Base-by-base conservation (phyloP, 2,329 filamentous ascomycete species). In the Cytospora mali region DNA sequence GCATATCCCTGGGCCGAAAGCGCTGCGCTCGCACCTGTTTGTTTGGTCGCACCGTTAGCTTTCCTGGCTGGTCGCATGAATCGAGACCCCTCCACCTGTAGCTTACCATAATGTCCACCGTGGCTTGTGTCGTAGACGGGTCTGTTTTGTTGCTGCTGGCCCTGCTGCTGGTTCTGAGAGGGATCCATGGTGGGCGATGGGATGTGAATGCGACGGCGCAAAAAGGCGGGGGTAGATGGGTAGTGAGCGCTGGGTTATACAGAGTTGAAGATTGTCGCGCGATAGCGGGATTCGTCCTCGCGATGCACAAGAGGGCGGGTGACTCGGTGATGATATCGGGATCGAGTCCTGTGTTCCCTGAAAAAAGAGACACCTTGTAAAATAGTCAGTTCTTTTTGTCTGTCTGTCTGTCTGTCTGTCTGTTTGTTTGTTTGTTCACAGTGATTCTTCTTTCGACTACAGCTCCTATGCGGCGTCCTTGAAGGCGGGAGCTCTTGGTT, bases 1-100 rank as follows among this genome's bases (percentile, higher is more conserved):
- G 92, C 92, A 76, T 92, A 95, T 62, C 93, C 93, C 78, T 92
- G 89, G 51, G 89, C 87, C 55, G 93, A 92, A 69, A 97, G 88
- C 75, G 84, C 79, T 71, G 87, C 86, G 71, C 87, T 89, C 68
- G 88, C 88, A 73, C 88, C 88, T 90, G 72, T 65, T n/a, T 62
- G 29, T 13, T 58, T 57, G 52, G 21, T 50, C 25, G 53, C 58
- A 27, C 50, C 52, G 68, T 70, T 52, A 72, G 67, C 54, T 39
- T 61, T n/a, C n/a, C 53, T 61, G 64, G 63, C 28, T 49, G 61
- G 63, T 61, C 64, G 65, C 63, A 68, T 65, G 58, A 63, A 39
- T 39, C 54, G 59, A 62, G 39, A 51, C 35, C 61, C 31, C 23
- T 31, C 42, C 33, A 29, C 23, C 48, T 50, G 59, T 48, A 64